Evolutionary conservation across 139 green algal species (phyloP).

Genomic region (Chlorella sp.): DNA sequence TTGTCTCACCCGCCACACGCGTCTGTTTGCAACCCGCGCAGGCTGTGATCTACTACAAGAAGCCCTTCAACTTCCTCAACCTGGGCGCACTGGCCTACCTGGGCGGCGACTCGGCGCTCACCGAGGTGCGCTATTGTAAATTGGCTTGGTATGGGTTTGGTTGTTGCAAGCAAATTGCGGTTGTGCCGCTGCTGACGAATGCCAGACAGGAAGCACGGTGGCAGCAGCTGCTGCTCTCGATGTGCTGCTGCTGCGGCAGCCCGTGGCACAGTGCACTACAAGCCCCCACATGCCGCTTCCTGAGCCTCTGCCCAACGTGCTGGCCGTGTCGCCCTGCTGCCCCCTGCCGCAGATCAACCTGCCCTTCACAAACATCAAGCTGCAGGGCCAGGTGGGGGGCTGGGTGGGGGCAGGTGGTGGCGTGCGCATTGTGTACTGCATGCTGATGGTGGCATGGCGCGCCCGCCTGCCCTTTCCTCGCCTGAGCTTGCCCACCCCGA

Average conservation of each 20-base stretch:
- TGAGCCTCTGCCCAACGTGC: background rate
- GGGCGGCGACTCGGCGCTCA: constrained; percentile 55
- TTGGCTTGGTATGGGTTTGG: too few species aligned
- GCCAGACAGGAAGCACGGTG: too few species aligned
- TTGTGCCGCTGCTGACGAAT: too few species aligned
- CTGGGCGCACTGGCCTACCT: constrained; percentile 73
- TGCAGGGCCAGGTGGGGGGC: constrained; percentile 44
- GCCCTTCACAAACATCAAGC: constrained; percentile 33
- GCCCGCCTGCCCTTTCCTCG: too few species aligned
- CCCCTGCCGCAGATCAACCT: constrained; percentile 10
- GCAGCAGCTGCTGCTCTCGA: too few species aligned
- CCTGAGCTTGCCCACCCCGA: too few species aligned
- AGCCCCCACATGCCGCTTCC: background rate
- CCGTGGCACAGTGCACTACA: too few species aligned
- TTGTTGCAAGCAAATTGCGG: too few species aligned
- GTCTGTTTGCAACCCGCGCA: background rate
- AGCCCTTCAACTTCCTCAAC: constrained; percentile 66
- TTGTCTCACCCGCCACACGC: background rate
- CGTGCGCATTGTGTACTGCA: too few species aligned
- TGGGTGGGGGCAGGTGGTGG: too few species aligned
- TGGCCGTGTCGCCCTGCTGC: background rate
- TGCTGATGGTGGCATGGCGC: too few species aligned
- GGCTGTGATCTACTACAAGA: constrained; percentile 46
- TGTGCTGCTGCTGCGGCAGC: too few species aligned
- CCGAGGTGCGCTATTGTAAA: constrained; percentile 35